Base-by-base conservation (phyloP, 768 basidiomycete genomes). In the Coprinopsis sp. region DNA sequence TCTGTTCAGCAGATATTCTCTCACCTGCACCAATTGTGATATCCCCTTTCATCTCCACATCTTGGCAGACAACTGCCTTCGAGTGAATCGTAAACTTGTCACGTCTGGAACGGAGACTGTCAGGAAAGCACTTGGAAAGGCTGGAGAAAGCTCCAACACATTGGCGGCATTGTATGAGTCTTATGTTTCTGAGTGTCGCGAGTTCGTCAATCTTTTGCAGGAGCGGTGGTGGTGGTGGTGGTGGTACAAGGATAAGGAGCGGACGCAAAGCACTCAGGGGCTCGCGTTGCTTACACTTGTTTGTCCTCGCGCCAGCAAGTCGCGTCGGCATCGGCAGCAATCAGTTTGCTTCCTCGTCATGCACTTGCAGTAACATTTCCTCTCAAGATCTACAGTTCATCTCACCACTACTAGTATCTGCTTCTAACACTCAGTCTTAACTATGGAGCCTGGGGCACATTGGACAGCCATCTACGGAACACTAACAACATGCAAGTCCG, bases 1-100 rank as follows among this genome's bases (percentile, higher is more conserved):
- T 7, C 4, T 21, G 18, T 30, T 6, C 21, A 21, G 46, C 18
- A 29, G 38, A 36, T 3, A 33, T 13, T 24, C 4, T 18, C 54
- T 4, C 41, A 82, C 90, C 87, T 60, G 88, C 74, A 22, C 92
- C 93, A 47, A 99, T 87, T 16, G 92, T 94, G 44, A 95, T 88
- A 58, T 93, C 87, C 41, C 96, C 95, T 61, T 91, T 90, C 55
- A 98, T 74, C 52, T 97, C 93, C 24, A 91, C 89, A 69, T 96
- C 93, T 59, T 91, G 87, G 61, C 90, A 91, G 23, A 97, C 87
- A 38, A 95, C 77, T 5, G 91, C 87, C 60, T 84, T 91, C 2
- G 92, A 88, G 54, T 95, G 91, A 36, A 96, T 90, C 5, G 84
- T 87, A 58, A 89, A 85, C 61, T 87, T 89, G 70, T 92, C 87